A percentile compares a stretch with the other conserved stretches of the same genome.
These are phyloP conservation scores for Chaetomium olivaceum DNA, from an alignment of 2,329 filamentous ascomycete species.

Conservation along the genomic window DNA sequence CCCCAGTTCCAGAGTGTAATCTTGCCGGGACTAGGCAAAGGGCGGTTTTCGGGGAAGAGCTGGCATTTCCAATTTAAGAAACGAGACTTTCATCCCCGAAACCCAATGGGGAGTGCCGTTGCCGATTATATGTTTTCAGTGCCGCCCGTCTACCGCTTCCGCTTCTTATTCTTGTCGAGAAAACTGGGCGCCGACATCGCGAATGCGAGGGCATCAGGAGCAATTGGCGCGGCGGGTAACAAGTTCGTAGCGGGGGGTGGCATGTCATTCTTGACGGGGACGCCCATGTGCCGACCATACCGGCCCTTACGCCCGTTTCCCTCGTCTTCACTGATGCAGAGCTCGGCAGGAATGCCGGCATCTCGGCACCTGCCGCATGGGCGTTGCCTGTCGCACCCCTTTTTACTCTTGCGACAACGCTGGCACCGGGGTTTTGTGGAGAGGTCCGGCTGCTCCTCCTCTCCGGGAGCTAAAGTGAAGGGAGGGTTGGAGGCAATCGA, in stretches of 20 bases:
- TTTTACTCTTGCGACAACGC: conserved; percentile 98
- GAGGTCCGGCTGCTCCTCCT: conserved; percentile 88
- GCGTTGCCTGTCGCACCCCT: conserved; percentile 94
- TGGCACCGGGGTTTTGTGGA: conserved; percentile 97
- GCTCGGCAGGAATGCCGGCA: conserved; percentile 87
- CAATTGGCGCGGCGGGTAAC: conserved; percentile 38
- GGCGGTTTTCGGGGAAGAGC: neutral
- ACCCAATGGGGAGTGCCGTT: neutral
- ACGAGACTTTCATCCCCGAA: neutral
- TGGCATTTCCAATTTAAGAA: neutral
- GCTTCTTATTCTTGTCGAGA: conserved; percentile 61
- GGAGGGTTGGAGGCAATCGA: conserved; percentile 63
- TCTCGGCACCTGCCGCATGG: conserved; percentile 95
- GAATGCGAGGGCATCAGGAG: conserved; percentile 46
- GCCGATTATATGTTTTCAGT: neutral
- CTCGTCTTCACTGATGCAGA: conserved; percentile 96
- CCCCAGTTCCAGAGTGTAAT: neutral
- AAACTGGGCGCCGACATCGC: conserved; percentile 32
- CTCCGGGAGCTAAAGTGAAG: conserved; percentile 60
- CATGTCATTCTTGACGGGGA: conserved; percentile 61
- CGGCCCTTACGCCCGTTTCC: conserved; percentile 95
- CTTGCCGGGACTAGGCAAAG: neutral
- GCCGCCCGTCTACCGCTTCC: conserved; percentile 52
- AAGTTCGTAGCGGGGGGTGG: conserved; percentile 38
- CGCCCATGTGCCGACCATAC: conserved; percentile 74